These are phyloP conservation scores for Candida pseudofarinosa DNA, from an alignment of 805 yeast species.

Conservation along the genomic window DNA sequence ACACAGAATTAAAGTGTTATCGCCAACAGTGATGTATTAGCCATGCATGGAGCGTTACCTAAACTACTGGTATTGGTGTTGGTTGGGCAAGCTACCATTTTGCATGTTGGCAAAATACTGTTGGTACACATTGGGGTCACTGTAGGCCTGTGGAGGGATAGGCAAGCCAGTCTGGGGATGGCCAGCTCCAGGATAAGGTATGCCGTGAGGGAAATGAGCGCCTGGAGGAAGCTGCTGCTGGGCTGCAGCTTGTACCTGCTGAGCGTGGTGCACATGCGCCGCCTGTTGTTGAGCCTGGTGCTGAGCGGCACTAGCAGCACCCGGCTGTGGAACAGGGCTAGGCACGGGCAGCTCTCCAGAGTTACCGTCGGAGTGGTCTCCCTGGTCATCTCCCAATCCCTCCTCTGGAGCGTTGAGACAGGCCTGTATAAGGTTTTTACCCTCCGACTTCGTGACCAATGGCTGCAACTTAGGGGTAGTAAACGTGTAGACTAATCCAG, in stretches of 20 bases:
- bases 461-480: conserved; percentile 99
- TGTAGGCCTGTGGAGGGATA: conserved; percentile 44
- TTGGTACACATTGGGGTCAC: conserved; percentile 57
- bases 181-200: conserved; percentile 41
- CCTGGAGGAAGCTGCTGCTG: conserved; percentile 37
- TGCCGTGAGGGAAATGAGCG: conserved; percentile 41
- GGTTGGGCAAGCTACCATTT: conserved; percentile 44
- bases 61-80: conserved; percentile 52
- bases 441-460: conserved; percentile 94
- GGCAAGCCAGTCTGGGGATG: conserved; percentile 38
- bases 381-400: conserved; percentile 61
- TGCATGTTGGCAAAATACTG: conserved; percentile 58
- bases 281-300: conserved; percentile 23
- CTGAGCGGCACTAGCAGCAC: conserved; percentile 14
- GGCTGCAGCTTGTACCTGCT: conserved; percentile 24
- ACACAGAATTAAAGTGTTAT: conserved; percentile 3
- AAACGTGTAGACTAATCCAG: conserved; percentile 97
- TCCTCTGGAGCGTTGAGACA: conserved; percentile 97
- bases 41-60: background rate
- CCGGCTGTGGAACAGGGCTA: conserved; percentile 29
- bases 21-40: background rate
- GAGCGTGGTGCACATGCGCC: conserved; percentile 18
- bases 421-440: conserved; percentile 93
- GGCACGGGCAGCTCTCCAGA: conserved; percentile 39
- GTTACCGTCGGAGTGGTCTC: conserved; percentile 47